A percentile compares a stretch with the other conserved stretches of the same genome.
These are phyloP conservation scores for Penicillium expansum DNA, from an alignment of 2,329 filamentous ascomycete species.

Conservation along the genomic window DNA sequence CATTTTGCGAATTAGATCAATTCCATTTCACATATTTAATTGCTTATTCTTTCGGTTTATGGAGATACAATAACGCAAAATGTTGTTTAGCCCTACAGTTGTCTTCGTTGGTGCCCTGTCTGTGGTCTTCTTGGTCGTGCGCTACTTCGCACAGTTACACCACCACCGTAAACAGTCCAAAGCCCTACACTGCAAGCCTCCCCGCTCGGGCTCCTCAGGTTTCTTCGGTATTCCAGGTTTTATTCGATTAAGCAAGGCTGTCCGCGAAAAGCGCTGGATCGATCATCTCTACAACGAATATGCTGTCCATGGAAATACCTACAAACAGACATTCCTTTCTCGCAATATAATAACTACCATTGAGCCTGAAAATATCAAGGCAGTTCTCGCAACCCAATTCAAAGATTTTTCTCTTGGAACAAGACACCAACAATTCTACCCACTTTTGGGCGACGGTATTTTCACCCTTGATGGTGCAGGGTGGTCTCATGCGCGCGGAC, in stretches of 20 bases:
- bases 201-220: constrained; percentile 7
- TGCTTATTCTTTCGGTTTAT: neutral
- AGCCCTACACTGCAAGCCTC: constrained; percentile 27
- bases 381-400: constrained; percentile 80
- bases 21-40: constrained; percentile 6
- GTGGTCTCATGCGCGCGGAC: constrained; percentile 75
- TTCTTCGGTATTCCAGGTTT: constrained; percentile 30
- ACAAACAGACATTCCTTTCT: constrained; percentile 22
- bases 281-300: constrained; percentile 29
- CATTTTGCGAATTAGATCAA: neutral
- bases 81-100: constrained; percentile 17
- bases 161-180: constrained; percentile 27
- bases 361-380: constrained; percentile 69
- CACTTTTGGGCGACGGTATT: constrained; percentile 50
- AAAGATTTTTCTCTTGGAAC: constrained; percentile 76
- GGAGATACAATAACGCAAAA: neutral
- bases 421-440: constrained; percentile 62
- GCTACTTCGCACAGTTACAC: constrained; percentile 21
- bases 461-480: constrained; percentile 68
- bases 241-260: constrained; percentile 23
- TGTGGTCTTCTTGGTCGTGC: constrained; percentile 23
- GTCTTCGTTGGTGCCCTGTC: constrained; percentile 21
- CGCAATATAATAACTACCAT: constrained; percentile 28
- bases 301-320: constrained; percentile 25
- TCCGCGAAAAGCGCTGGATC: constrained; percentile 31